phyloP scores from a whole-genome alignment of 805 yeast species.

The Saturnispora saitoi region DNA sequence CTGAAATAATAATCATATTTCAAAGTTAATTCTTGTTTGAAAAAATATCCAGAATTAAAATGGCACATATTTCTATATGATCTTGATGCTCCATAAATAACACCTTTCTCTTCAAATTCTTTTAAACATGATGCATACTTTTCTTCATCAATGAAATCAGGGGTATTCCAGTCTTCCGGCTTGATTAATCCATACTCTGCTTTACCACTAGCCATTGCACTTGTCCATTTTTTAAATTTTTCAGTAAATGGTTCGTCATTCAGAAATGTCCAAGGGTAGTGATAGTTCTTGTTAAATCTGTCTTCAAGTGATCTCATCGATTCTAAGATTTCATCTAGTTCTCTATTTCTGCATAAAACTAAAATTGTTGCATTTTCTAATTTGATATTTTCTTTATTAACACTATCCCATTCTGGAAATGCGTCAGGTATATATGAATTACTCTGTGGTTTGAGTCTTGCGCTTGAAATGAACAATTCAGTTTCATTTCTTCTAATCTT shows the following conservation, averaged over 20 bases:
- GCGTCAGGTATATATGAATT: conserved; percentile 31
- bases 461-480: conserved; percentile 8
- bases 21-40: conserved; percentile 59
- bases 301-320: conserved; percentile 77
- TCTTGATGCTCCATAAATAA: conserved; percentile 56
- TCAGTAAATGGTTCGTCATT: conserved; percentile 64
- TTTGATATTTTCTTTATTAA: conserved; percentile 16
- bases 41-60: conserved; percentile 87
- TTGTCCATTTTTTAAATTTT: conserved; percentile 53
- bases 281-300: conserved; percentile 55
- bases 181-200: conserved; percentile 64
- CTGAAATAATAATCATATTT: conserved; percentile 89
- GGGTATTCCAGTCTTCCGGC: conserved; percentile 67
- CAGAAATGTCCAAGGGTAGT: conserved; percentile 72
- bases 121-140: conserved; percentile 39
- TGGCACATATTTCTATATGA: conserved; percentile 92
- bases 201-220: conserved; percentile 55
- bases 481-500: conserved; percentile 13
- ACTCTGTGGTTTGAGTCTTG: conserved; percentile 29
- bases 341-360: conserved; percentile 82
- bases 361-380: conserved; percentile 80
- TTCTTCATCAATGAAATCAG: conserved; percentile 57
- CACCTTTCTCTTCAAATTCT: conserved; percentile 36
- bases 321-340: conserved; percentile 59
- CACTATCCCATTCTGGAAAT: conserved; percentile 17